A percentile compares a stretch with the other conserved stretches of the same genome.
These are phyloP conservation scores for Vitis hybrid DNA, from an alignment of 177 flowering plant species.

Conservation along the genomic window DNA sequence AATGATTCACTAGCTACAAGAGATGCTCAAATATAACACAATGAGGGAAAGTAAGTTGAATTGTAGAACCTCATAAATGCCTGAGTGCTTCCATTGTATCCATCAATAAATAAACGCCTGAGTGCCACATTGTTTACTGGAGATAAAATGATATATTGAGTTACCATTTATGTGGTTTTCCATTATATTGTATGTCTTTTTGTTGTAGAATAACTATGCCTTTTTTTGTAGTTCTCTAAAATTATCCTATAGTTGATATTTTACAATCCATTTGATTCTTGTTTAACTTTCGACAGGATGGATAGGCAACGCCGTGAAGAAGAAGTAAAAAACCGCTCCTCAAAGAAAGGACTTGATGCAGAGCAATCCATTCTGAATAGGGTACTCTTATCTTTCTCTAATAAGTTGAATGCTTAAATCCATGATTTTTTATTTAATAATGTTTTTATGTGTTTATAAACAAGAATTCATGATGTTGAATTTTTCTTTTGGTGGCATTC, in stretches of 20 bases:
- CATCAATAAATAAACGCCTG: no score
- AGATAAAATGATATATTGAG: no score
- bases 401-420: neutral
- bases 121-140: no score
- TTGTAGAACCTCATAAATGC: no score
- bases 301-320: slow-evolving; percentile 83
- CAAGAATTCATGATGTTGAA: neutral
- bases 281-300: slow-evolving; percentile 44
- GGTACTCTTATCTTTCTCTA: slow-evolving; percentile 27
- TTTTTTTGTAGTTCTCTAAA: neutral
- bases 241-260: neutral
- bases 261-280: neutral
- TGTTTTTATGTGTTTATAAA: neutral
- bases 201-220: neutral
- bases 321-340: slow-evolving; percentile 55
- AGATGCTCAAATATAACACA: no score
- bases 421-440: neutral
- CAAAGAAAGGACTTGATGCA: slow-evolving; percentile 57
- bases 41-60: no score
- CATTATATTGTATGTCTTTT: neutral
- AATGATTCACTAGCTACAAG: no score
- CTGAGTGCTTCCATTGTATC: no score
- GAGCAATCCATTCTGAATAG: slow-evolving; percentile 63
- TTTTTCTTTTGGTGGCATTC: neutral
- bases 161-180: neutral